These are phyloP conservation scores for Dipteronia dyeriana DNA, from an alignment of 345 rosid genomes.

Conservation along the genomic window DNA sequence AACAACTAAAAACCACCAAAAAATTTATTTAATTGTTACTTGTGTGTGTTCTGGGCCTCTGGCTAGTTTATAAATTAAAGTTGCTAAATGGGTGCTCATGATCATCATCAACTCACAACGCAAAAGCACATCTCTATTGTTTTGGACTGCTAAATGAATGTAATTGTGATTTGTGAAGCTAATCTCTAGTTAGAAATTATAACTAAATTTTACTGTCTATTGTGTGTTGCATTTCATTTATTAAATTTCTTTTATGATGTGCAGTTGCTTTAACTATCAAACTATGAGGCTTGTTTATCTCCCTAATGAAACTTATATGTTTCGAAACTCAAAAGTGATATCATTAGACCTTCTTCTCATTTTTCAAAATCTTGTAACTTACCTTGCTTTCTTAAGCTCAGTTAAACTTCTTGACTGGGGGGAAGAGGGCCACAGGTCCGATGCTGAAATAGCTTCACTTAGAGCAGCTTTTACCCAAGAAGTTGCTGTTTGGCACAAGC, in stretches of 20 bases:
- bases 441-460: constrained; percentile 85
- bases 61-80: constrained; percentile 22
- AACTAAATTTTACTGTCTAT: neutral
- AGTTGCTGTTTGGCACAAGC: constrained; percentile 99
- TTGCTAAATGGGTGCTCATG: constrained; percentile 29
- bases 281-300: neutral
- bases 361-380: neutral
- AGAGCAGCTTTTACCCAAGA: constrained; percentile 90
- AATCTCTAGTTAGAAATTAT: neutral
- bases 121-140: neutral
- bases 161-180: neutral
- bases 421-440: constrained; percentile 92
- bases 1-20: constrained; percentile 23
- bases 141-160: neutral
- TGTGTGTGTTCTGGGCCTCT: constrained; percentile 23
- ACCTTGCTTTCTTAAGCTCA: constrained; percentile 31
- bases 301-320: neutral
- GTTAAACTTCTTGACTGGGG: constrained; percentile 99
- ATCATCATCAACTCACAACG: constrained; percentile 13
- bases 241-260: constrained; percentile 13
- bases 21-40: constrained; percentile 13
- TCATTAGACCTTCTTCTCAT: neutral
- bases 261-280: constrained; percentile 16
- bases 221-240: neutral
- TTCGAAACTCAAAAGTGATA: neutral